phyloP scores from a whole-genome alignment of 306 rosid species.

The Morella rubra region DNA sequence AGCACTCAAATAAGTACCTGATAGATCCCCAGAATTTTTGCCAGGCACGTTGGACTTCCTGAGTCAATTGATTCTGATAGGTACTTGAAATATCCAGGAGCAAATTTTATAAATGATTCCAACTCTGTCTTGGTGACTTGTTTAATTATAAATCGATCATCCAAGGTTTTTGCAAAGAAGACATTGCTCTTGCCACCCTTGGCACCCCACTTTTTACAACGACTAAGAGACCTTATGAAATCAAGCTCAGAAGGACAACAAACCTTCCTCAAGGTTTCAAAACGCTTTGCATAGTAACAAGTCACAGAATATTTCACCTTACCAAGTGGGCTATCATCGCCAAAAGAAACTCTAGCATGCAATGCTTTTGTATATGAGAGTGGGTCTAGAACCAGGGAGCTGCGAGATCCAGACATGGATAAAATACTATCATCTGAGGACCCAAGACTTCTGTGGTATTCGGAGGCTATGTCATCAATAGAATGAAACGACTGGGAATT shows the following conservation, averaged over 20 bases:
- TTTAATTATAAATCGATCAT: conserved; percentile 89
- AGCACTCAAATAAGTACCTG: conserved; percentile 54
- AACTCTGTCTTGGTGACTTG: conserved; percentile 93
- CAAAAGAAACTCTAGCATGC: conserved; percentile 84
- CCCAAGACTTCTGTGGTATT: conserved; percentile 56
- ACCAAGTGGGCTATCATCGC: conserved; percentile 75
- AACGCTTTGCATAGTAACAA: conserved; percentile 77
- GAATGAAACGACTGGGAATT: conserved; percentile 48
- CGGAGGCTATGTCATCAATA: conserved; percentile 52
- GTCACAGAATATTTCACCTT: conserved; percentile 71
- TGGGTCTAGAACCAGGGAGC: conserved; percentile 54
- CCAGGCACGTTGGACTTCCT: conserved; percentile 91
- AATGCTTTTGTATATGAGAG: conserved; percentile 54
- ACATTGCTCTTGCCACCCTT: conserved; percentile 99
- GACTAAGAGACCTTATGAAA: conserved; percentile 84
- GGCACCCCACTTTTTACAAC: conserved; percentile 97
- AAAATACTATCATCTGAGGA: conserved; percentile 59
- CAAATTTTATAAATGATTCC: conserved; percentile 84
- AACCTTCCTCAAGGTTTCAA: conserved; percentile 80
- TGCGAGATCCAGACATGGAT: conserved; percentile 64
- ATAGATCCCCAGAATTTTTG: conserved; percentile 94
- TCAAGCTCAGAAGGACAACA: conserved; percentile 91
- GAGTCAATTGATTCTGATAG: conserved; percentile 69
- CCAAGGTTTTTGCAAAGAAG: conserved; percentile 92
- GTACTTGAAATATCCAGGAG: conserved; percentile 81